Base-by-base conservation (phyloP, 805 yeast species). In the Saccharomycopsis babjevae region DNA sequence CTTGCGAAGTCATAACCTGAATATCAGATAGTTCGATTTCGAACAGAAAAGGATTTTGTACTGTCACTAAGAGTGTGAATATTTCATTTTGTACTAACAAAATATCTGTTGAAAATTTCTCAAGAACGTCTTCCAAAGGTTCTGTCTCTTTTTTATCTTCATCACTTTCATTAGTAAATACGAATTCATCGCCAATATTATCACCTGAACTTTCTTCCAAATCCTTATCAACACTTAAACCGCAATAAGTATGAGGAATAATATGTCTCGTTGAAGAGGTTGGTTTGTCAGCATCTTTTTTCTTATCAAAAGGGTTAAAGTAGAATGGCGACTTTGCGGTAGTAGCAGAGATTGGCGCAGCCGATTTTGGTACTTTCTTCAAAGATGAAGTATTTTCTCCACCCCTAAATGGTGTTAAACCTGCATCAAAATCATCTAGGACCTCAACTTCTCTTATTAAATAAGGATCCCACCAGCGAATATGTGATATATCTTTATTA, bases 21-120 rank as follows among this genome's bases (percentile, higher is more conserved):
- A 86, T 68, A 36, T 79, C 79, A 20, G 76, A 74, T 5, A 92
- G 73, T 43, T 82, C 84, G 15, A 92, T 73, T 50, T 86, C 89
- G 70, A 89, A 89, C 5, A 81, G 80, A 72, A 83, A 89, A 8
- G 97, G 96, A 69, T 93, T 93, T 68, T 87, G 91, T 8, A 92
- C 67, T 2, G 76, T 73, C 1, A 89, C 73, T 5, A 74, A 69
- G 18, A 88, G 74, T 61, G 83, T 86, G 13, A 82, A 79, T 4
- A 80, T 75, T 59, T 90, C 96, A 39, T 84, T 88, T 65, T 81
- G 81, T 18, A 84, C 84, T 6, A 83, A 65, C 20, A 76, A 68
- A 63, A 72, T 67, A 59, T 63, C 61, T 20, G 59, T 59, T n/a
- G 58, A 42, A 34, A 62, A 56, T 13, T 61, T 62, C 16, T 67